These are phyloP conservation scores for Urochloa ruziziensis DNA, from an alignment of 176 grass and related monocot genomes.

Conservation along the genomic window DNA sequence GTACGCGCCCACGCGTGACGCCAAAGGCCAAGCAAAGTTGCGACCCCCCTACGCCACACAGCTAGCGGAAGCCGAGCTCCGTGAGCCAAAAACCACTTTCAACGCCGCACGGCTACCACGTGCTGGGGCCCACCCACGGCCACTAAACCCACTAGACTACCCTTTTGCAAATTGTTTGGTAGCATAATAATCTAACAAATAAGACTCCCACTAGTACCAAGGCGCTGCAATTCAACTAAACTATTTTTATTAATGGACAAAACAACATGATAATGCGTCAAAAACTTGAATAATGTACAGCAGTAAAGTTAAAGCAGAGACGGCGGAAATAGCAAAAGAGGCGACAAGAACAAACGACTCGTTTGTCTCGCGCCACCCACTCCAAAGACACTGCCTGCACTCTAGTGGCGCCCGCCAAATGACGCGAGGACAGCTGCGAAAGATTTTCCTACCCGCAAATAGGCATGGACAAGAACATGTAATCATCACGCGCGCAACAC, in stretches of 20 bases:
- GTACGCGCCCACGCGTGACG: neutral
- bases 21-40: neutral
- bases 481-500: neutral
- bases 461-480: neutral
- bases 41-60: neutral
- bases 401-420: neutral
- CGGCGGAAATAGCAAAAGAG: too few species aligned
- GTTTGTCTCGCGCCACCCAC: neutral
- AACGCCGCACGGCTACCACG: neutral
- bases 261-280: neutral
- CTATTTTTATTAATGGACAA: too few species aligned
- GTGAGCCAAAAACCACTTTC: neutral
- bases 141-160: neutral
- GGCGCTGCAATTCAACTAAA: too few species aligned
- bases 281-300: neutral
- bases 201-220: too few species aligned
- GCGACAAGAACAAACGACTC: neutral
- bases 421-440: neutral
- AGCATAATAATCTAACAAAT: neutral
- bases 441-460: conserved; percentile 1
- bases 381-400: neutral
- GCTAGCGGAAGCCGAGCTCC: neutral
- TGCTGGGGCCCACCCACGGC: neutral
- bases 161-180: neutral
- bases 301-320: neutral